Evolutionary conservation across 139 green algal species (phyloP).

Genomic region (Haematococcus lacustris): DNA sequence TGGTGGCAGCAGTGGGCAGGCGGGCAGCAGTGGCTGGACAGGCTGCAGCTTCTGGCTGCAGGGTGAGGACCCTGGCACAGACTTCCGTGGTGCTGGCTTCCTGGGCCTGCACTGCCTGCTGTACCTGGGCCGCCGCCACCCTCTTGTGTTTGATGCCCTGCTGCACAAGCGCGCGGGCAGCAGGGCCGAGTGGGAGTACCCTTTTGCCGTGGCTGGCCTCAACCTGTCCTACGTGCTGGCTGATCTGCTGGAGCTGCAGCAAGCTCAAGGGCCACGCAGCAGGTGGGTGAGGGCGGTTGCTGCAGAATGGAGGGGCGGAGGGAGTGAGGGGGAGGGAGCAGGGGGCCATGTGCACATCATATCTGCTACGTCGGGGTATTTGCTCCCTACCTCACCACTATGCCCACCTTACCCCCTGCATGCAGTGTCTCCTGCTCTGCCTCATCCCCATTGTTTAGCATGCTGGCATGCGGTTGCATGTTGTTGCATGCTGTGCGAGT

Average conservation of each 20-base stretch:
- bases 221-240: slow-evolving; percentile 76
- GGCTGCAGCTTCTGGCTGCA: slow-evolving; percentile 11
- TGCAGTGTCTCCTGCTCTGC: too few species aligned
- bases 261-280: too few species aligned
- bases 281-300: too few species aligned
- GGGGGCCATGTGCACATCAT: too few species aligned
- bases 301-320: too few species aligned
- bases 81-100: slow-evolving; percentile 72
- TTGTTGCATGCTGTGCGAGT: too few species aligned
- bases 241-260: slow-evolving; percentile 31
- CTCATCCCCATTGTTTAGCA: too few species aligned
- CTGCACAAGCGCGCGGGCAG: slow-evolving; percentile 57
- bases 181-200: slow-evolving; percentile 68
- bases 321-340: too few species aligned
- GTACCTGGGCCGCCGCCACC: slow-evolving; percentile 48
- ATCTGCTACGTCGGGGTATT: too few species aligned
- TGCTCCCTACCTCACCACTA: too few species aligned
- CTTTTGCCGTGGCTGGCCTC: slow-evolving; percentile 77
- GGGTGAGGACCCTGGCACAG: slow-evolving; percentile 61
- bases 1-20: neutral
- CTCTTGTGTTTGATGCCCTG: slow-evolving; percentile 32
- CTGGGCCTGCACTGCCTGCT: slow-evolving; percentile 75
- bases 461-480: too few species aligned
- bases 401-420: too few species aligned
- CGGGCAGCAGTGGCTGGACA: neutral